Percentiles rank a stretch among this genome's conserved stretches.
Conservation (phyloP, 352 stramenopile genomes). For the Globisporangium solare region DNA sequence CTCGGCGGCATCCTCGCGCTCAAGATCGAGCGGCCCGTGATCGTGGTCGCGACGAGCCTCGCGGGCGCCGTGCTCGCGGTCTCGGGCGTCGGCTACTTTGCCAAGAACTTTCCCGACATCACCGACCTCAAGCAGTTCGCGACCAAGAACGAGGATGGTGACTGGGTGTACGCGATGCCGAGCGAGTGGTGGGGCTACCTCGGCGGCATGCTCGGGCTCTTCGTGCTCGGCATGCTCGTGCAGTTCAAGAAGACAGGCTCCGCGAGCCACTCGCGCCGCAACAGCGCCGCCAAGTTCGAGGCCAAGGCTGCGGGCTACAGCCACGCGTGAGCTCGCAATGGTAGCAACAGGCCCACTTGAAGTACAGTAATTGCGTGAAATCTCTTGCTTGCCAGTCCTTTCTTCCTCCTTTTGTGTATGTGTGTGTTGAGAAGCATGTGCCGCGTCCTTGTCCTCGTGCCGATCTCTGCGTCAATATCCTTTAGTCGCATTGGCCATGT, state of each 20-base stretch:
- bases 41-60: conserved; percentile 57
- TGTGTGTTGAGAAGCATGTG: too few relatives aligned
- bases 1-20: conserved; percentile 43
- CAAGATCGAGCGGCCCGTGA: conserved; percentile 42
- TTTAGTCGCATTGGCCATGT: too few relatives aligned
- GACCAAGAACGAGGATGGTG: conserved; percentile 24
- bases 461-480: too few relatives aligned
- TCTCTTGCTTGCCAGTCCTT: too few relatives aligned
- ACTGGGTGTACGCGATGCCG: conserved; percentile 48
- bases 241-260: conserved; percentile 46
- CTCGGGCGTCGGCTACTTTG: conserved; percentile 60
- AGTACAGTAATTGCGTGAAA: too few relatives aligned
- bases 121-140: conserved; percentile 38
- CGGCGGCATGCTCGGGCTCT: conserved; percentile 36
- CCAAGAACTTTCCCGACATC: conserved; percentile 45
- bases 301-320: conserved; percentile 1
- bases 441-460: too few relatives aligned
- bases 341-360: too few relatives aligned
- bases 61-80: conserved; percentile 38
- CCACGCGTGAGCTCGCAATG: not conserved
- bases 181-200: conserved; percentile 55
- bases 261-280: not conserved
- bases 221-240: conserved; percentile 35
- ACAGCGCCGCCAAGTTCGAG: not conserved
- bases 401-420: too few relatives aligned